phyloP scores from a whole-genome alignment of 805 yeast genomes.

The Cyberlindnera suaveolens region DNA sequence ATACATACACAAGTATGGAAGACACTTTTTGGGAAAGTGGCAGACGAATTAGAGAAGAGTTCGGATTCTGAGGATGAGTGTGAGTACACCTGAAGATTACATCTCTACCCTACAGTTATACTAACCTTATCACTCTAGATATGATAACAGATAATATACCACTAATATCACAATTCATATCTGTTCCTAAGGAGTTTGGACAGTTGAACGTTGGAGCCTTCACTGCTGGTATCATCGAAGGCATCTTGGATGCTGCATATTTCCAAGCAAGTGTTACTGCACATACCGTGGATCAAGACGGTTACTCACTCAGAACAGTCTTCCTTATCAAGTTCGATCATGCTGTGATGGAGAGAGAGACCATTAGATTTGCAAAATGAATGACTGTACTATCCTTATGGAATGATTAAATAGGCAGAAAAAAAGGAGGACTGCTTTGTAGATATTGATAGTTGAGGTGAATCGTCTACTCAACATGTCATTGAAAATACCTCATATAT shows the following conservation, averaged over 20 bases:
- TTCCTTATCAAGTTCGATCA: constrained; percentile 67
- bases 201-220: constrained; percentile 77
- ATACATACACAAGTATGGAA: constrained; percentile 72
- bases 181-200: constrained; percentile 74
- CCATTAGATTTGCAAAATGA: constrained; percentile 31
- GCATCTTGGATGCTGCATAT: constrained; percentile 66
- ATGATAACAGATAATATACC: constrained; percentile 68
- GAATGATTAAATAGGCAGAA: not conserved
- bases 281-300: constrained; percentile 61
- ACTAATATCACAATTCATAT: constrained; percentile 60
- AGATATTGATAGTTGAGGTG: too few relatives aligned
- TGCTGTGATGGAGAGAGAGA: constrained; percentile 49
- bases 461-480: too few relatives aligned
- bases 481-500: too few relatives aligned
- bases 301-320: constrained; percentile 61
- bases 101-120: not conserved
- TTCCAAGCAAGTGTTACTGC: constrained; percentile 80
- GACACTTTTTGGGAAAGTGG: constrained; percentile 61
- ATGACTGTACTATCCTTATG: not conserved
- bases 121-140: constrained; percentile 4
- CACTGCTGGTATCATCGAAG: constrained; percentile 81
- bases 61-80: constrained; percentile 58
- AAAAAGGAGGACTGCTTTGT: not conserved
- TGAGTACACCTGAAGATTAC: constrained; percentile 7
- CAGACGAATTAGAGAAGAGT: constrained; percentile 70